Evolutionary conservation across 257 asterid species (phyloP).

Genomic region (Solanum appendiculatum): DNA sequence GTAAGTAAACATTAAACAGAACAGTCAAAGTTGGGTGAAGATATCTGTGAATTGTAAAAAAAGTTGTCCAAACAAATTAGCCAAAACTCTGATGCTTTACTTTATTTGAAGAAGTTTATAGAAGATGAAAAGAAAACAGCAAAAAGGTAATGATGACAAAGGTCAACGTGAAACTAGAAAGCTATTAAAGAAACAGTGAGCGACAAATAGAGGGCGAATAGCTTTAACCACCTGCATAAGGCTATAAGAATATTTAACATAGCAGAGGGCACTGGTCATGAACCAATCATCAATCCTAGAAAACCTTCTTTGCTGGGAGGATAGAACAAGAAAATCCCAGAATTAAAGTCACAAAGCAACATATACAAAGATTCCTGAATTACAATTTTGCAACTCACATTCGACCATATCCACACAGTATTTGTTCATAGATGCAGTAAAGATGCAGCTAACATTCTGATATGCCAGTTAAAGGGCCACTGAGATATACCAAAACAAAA

Average conservation of each 20-base stretch:
- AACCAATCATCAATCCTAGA: background rate
- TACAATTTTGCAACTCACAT: background rate
- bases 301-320: background rate
- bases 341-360: background rate
- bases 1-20: background rate
- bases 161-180: background rate
- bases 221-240: background rate
- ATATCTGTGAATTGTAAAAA: background rate
- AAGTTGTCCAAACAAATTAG: background rate
- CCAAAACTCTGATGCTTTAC: background rate
- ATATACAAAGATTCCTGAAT: background rate
- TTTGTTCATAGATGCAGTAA: background rate
- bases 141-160: background rate
- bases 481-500: background rate
- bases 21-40: background rate
- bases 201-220: background rate
- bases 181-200: background rate
- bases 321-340: background rate
- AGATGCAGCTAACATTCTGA: background rate
- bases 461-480: background rate
- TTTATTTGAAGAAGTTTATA: background rate
- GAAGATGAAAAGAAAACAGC: background rate
- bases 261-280: background rate
- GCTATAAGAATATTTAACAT: background rate
- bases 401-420: background rate